Evolutionary conservation across 257 asterid genomes (phyloP).

Genomic region (Paulownia fortunei): DNA sequence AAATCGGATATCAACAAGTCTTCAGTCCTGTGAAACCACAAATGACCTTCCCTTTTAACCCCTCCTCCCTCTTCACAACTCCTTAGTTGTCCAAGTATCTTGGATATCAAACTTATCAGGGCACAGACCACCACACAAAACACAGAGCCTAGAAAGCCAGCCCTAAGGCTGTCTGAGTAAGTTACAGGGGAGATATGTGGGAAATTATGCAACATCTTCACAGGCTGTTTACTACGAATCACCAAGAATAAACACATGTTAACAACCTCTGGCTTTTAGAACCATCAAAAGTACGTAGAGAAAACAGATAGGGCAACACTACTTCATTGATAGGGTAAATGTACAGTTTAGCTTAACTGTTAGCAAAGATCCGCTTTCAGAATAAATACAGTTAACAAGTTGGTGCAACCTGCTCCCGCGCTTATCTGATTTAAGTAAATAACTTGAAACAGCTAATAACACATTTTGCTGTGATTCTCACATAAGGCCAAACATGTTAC

Average conservation of each 20-base stretch:
- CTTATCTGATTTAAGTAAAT: slow-evolving; percentile 1
- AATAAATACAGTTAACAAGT: neutral
- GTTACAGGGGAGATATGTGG: neutral
- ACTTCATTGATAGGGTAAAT: neutral
- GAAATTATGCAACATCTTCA: slow-evolving; percentile 8
- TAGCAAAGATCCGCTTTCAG: slow-evolving; percentile 8
- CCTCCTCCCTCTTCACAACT: slow-evolving; percentile 22
- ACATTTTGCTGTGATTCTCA: neutral
- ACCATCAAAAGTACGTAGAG: neutral
- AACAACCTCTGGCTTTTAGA: slow-evolving; percentile 6
- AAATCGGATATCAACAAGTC: neutral
- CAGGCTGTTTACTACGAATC: neutral
- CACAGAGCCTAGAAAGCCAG: slow-evolving; percentile 3
- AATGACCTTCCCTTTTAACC: neutral
- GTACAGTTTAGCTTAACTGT: neutral
- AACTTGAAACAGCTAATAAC: neutral
- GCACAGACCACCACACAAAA: slow-evolving; percentile 1
- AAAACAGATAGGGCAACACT: neutral
- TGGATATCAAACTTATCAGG: slow-evolving; percentile 12
- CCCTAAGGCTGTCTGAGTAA: slow-evolving; percentile 2
- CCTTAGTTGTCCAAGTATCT: slow-evolving; percentile 1
- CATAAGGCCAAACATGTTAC: neutral
- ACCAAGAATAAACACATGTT: neutral
- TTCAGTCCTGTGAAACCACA: slow-evolving; percentile 1
- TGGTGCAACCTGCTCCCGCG: neutral